These are phyloP conservation scores for Pichia eremophila DNA, from an alignment of 805 yeast genomes.

Conservation along the genomic window DNA sequence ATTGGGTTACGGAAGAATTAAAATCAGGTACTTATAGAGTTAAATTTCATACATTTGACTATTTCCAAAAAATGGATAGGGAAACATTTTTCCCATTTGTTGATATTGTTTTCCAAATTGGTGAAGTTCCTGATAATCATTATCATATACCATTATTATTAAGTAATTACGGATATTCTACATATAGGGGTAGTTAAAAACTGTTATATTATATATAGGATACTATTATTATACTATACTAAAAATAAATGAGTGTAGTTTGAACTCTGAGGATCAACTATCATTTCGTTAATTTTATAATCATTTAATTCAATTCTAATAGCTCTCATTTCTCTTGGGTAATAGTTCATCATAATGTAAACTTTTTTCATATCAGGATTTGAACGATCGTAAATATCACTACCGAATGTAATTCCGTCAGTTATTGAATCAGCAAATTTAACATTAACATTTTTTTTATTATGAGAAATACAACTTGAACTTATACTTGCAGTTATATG, in stretches of 20 bases:
- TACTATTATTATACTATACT: conserved; percentile 16
- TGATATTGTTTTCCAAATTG: conserved; percentile 66
- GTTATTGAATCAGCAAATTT: conserved; percentile 37
- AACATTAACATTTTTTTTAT: conserved; percentile 6
- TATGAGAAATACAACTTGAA: background rate
- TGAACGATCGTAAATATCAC: conserved; percentile 44
- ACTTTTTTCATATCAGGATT: conserved; percentile 41
- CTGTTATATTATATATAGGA: too few relatives aligned
- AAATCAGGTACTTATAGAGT: conserved; percentile 64
- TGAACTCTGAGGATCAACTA: conserved; percentile 53
- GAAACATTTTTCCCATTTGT: conserved; percentile 78
- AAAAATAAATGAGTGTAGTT: conserved; percentile 59
- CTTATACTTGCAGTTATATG: background rate
- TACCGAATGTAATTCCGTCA: conserved; percentile 44
- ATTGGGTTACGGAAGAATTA: conserved; percentile 33
- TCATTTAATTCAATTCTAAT: conserved; percentile 59
- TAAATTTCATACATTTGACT: conserved; percentile 65
- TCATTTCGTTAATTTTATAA: conserved; percentile 56
- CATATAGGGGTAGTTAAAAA: conserved; percentile 72
- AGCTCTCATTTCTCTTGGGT: conserved; percentile 40
- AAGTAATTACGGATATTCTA: conserved; percentile 80
- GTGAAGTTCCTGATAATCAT: conserved; percentile 62
- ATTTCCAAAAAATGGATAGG: conserved; percentile 35
- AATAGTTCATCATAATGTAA: conserved; percentile 34
- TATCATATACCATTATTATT: conserved; percentile 84